Evolutionary conservation across 2,329 filamentous ascomycete species (phyloP).

Genomic region (Botrytis fragariae): DNA sequence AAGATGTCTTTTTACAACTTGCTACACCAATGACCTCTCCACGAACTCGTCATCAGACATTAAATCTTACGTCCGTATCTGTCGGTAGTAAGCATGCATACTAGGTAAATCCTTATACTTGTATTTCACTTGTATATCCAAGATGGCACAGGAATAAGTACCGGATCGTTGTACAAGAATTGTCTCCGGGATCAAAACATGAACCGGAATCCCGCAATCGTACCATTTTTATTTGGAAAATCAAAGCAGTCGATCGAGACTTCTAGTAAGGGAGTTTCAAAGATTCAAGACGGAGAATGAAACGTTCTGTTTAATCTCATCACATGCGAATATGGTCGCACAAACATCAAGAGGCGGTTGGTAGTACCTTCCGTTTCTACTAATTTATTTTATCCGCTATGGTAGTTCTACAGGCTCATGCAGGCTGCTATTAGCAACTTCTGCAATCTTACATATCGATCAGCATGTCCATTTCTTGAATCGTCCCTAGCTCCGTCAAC

Average conservation of each 20-base stretch:
- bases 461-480: background rate
- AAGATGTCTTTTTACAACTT: background rate
- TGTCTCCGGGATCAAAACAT: background rate
- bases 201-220: background rate
- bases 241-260: background rate
- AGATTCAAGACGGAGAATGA: background rate
- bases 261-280: background rate
- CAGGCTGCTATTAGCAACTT: background rate
- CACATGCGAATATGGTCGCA: background rate
- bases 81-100: background rate
- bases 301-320: background rate
- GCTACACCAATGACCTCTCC: background rate
- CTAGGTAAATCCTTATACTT: background rate
- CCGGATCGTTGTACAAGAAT: background rate
- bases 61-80: background rate
- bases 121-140: background rate
- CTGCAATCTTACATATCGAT: background rate
- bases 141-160: background rate
- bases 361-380: background rate
- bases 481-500: background rate
- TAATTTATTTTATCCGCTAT: background rate
- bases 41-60: background rate
- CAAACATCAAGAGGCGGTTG: background rate
- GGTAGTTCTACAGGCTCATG: background rate
- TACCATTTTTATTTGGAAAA: background rate